These are phyloP conservation scores for Camelina hispida DNA, from an alignment of 345 rosid species.

Conservation along the genomic window DNA sequence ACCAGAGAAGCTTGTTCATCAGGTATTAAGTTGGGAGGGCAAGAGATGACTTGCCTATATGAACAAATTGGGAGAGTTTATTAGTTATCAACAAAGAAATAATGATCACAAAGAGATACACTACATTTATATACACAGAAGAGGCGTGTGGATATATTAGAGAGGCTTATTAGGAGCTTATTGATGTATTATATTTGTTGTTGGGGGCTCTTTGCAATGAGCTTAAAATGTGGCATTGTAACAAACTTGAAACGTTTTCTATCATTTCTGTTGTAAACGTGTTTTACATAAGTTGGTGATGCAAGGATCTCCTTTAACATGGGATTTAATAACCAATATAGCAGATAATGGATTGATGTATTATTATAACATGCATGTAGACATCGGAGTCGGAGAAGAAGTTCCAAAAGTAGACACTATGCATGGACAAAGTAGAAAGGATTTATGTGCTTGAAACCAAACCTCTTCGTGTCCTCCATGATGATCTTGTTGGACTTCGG, in stretches of 20 bases:
- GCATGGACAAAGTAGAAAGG: no score
- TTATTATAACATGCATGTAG: no score
- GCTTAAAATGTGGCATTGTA: slow-evolving; percentile 1
- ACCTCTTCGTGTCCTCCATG: no score
- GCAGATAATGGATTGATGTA: no score
- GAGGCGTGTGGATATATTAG: slow-evolving; percentile 23
- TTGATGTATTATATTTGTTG: slow-evolving; percentile 3
- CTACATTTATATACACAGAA: not conserved
- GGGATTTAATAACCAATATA: no score
- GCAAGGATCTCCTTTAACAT: not conserved
- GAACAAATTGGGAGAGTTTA: slow-evolving; percentile 18
- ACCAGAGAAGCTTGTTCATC: slow-evolving; percentile 67
- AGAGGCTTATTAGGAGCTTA: slow-evolving; percentile 12
- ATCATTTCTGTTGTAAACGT: not conserved
- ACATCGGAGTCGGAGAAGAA: no score
- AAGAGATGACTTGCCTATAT: slow-evolving; percentile 31
- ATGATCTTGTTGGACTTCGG: no score
- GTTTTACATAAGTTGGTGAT: no score
- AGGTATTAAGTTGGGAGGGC: slow-evolving; percentile 48
- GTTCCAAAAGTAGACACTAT: no score
- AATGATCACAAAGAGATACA: slow-evolving; percentile 19
- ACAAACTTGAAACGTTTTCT: not conserved
- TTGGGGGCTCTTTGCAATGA: not conserved
- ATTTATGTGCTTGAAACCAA: no score
- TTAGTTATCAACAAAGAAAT: slow-evolving; percentile 29